Percentiles rank a stretch among this genome's conserved stretches.
Evolutionary conservation across 768 basidiomycete genomes (phyloP).

Genomic region (Lactarius tabidus): DNA sequence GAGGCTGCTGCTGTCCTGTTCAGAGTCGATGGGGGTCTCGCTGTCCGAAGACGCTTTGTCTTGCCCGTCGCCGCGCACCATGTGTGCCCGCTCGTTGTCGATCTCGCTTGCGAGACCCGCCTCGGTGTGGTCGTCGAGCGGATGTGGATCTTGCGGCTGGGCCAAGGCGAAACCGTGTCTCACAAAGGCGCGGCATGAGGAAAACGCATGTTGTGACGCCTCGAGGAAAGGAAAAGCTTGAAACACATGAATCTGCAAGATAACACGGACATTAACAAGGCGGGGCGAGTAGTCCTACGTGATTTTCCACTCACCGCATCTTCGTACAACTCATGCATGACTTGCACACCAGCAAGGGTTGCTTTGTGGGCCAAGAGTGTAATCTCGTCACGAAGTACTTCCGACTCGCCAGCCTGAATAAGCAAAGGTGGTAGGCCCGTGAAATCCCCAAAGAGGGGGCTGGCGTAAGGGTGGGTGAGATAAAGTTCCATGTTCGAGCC

Average conservation of each 20-base stretch:
- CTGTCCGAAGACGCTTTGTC: constrained; percentile 37
- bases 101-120: constrained; percentile 65
- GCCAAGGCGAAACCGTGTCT: constrained; percentile 51
- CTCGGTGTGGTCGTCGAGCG: constrained; percentile 53
- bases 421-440: constrained; percentile 82
- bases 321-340: constrained; percentile 84
- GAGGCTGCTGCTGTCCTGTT: constrained; percentile 6
- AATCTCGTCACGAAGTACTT: constrained; percentile 93
- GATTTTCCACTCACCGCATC: constrained; percentile 63
- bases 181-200: constrained; percentile 68
- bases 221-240: constrained; percentile 81
- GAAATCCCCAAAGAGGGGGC: constrained; percentile 90
- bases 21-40: constrained; percentile 7
- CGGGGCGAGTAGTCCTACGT: background rate
- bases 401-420: constrained; percentile 90
- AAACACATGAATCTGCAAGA: constrained; percentile 80
- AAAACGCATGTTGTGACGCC: constrained; percentile 59
- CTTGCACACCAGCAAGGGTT: constrained; percentile 75
- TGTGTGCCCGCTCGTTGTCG: constrained; percentile 56
- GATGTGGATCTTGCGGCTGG: constrained; percentile 47
- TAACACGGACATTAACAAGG: background rate
- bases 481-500: constrained; percentile 77
- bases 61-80: constrained; percentile 73
- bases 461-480: constrained; percentile 94
- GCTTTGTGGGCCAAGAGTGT: constrained; percentile 93